A percentile compares a stretch with the other conserved stretches of the same genome.
Evolutionary conservation across 306 rosid genomes (phyloP).

Genomic region (Alnus rubra): DNA sequence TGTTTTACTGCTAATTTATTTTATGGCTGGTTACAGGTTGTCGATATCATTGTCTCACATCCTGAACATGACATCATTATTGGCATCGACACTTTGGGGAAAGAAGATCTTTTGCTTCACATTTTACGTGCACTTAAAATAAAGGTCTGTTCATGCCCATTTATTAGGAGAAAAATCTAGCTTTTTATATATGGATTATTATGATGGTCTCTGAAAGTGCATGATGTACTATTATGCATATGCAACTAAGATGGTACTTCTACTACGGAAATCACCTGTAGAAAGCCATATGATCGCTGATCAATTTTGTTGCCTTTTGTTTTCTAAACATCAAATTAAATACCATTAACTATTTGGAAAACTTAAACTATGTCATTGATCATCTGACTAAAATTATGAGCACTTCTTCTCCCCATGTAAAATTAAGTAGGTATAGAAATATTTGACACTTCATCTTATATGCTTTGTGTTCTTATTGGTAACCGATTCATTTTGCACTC

Average conservation of each 20-base stretch:
- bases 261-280: not conserved
- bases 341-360: not conserved
- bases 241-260: not conserved
- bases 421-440: not conserved
- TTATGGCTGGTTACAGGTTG: slow-evolving; percentile 40
- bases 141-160: slow-evolving; percentile 49
- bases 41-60: slow-evolving; percentile 60
- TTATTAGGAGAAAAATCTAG: not conserved
- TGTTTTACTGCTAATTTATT: not conserved
- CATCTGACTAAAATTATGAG: not conserved
- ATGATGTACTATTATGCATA: not conserved
- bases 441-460: not conserved
- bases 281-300: not conserved
- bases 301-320: not conserved
- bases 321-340: not conserved
- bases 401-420: not conserved
- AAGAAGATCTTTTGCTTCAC: slow-evolving; percentile 69
- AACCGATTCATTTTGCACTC: slow-evolving; percentile 18
- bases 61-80: slow-evolving; percentile 70
- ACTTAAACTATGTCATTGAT: not conserved
- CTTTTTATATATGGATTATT: slow-evolving; percentile 2
- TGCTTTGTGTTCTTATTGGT: not conserved
- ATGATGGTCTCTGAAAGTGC: slow-evolving; percentile 5
- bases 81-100: slow-evolving; percentile 65
- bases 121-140: slow-evolving; percentile 52